A percentile compares a stretch with the other conserved stretches of the same genome.
phyloP scores from a whole-genome alignment of 2,329 filamentous ascomycete genomes.

The Trichoderma brevicompactum region DNA sequence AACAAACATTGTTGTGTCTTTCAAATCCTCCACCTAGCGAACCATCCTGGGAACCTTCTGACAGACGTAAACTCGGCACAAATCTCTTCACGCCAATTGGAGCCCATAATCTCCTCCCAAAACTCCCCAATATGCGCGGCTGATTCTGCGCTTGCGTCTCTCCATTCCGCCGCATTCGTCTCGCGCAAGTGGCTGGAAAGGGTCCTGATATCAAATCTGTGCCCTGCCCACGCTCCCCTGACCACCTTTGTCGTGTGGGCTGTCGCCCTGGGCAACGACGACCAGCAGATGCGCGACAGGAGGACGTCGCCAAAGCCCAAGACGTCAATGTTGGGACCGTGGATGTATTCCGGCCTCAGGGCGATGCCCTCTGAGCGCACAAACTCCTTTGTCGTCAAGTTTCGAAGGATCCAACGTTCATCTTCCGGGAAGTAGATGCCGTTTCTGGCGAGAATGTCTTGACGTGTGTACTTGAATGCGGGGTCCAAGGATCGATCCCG shows the following conservation, averaged over 20 bases:
- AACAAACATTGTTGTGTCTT: no score
- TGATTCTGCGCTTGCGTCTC: constrained; percentile 23
- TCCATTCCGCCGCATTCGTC: neutral
- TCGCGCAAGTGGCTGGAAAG: constrained; percentile 4
- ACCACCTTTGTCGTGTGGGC: neutral
- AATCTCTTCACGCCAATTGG: neutral
- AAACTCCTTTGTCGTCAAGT: constrained; percentile 24
- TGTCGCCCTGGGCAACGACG: neutral
- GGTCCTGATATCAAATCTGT: constrained; percentile 28
- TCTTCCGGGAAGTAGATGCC: constrained; percentile 6
- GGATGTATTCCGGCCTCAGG: constrained; percentile 22
- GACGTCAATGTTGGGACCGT: constrained; percentile 19
- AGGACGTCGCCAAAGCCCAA: constrained; percentile 29
- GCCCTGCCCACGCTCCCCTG: constrained; percentile 29
- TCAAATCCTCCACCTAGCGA: no score
- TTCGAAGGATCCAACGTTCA: constrained; percentile 29
- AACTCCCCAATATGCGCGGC: no score
- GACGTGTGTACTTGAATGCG: neutral
- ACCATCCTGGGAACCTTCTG: no score
- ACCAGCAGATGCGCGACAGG: constrained; percentile 29
- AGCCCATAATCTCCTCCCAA: no score
- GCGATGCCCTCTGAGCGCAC: constrained; percentile 29
- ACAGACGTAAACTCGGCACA: no score
- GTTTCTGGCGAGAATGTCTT: no score
- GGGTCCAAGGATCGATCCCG: neutral